Percentiles rank a stretch among this genome's conserved stretches.
Evolutionary conservation across 1,284 basidiomycete species (phyloP).

Genomic region (Hymenochaete sp.): DNA sequence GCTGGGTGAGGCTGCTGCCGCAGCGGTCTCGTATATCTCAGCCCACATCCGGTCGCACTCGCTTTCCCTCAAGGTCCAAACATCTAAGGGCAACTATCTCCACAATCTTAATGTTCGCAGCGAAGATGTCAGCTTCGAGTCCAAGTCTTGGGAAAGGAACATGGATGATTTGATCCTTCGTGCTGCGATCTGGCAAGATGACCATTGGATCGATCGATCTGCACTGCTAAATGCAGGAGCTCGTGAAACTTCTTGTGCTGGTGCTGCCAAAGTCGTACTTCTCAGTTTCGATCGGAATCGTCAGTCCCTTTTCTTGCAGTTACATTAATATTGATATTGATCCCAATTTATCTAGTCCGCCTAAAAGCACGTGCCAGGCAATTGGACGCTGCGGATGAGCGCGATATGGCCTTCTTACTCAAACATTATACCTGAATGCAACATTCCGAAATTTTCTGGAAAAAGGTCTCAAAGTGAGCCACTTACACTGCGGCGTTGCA

Average conservation of each 20-base stretch:
- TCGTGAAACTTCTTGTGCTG: conserved; percentile 36
- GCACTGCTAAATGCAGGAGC: conserved; percentile 46
- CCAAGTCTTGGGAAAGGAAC: conserved; percentile 54
- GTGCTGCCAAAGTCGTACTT: conserved; percentile 75
- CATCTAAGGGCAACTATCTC: conserved; percentile 91
- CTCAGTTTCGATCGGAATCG: conserved; percentile 89
- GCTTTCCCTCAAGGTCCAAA: conserved; percentile 85
- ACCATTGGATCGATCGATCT: conserved; percentile 86
- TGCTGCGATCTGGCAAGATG: conserved; percentile 85
- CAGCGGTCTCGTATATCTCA: conserved; percentile 70
- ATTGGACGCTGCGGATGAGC: conserved; percentile 68
- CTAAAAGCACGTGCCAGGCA: conserved; percentile 78
- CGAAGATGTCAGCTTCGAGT: conserved; percentile 75
- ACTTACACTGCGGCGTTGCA: too few relatives aligned
- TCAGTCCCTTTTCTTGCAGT: conserved; percentile 34
- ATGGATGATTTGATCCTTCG: conserved; percentile 95
- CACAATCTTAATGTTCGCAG: conserved; percentile 74
- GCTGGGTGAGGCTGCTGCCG: conserved; percentile 64
- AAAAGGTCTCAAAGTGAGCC: too few relatives aligned
- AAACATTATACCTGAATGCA: conserved; percentile 31
- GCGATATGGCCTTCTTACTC: conserved; percentile 60
- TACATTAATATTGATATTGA: conserved; percentile 19
- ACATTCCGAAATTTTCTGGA: too few relatives aligned
- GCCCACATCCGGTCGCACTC: conserved; percentile 69
- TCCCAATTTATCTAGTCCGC: conserved; percentile 43